Percentiles rank a stretch among this genome's conserved stretches.
Conservation (phyloP, 441 rosid genomes). For the Brassica balearica region DNA sequence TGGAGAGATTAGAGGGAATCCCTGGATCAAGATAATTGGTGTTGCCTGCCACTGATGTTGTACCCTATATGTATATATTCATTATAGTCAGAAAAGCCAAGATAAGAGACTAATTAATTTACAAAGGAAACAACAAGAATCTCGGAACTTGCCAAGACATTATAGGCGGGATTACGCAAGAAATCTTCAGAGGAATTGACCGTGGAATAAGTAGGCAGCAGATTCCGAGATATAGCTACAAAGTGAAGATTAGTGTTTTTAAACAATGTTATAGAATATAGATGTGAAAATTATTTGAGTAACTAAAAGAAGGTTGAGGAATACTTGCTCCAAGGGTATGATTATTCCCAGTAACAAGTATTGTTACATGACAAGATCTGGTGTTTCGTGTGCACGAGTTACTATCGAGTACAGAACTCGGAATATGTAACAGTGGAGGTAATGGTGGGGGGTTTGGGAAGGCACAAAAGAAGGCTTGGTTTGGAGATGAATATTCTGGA, state of each 20-base stretch:
- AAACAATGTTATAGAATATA: background rate
- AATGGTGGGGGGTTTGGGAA: slow-evolving; percentile 62
- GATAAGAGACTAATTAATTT: slow-evolving; percentile 42
- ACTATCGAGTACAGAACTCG: slow-evolving; percentile 51
- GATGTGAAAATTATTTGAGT: background rate
- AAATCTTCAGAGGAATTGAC: slow-evolving; percentile 48
- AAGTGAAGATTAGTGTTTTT: background rate
- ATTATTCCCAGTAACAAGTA: slow-evolving; percentile 75
- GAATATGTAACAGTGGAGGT: slow-evolving; percentile 86
- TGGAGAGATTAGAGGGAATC: slow-evolving; percentile 51
- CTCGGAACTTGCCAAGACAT: slow-evolving; percentile 56
- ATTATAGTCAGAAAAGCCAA: background rate
- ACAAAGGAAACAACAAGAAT: slow-evolving; percentile 11
- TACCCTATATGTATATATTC: slow-evolving; percentile 52
- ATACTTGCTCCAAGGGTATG: slow-evolving; percentile 74
- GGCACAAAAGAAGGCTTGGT: slow-evolving; percentile 65
- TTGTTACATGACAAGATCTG: slow-evolving; percentile 74
- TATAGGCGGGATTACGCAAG: slow-evolving; percentile 48
- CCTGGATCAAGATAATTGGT: slow-evolving; percentile 67
- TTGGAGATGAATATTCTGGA: slow-evolving; percentile 52
- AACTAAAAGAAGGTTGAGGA: slow-evolving; percentile 37
- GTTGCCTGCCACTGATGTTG: slow-evolving; percentile 47
- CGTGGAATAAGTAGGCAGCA: slow-evolving; percentile 55
- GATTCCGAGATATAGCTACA: slow-evolving; percentile 57
- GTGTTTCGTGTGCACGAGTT: slow-evolving; percentile 69